Evolutionary conservation across 768 basidiomycete genomes (phyloP).

Genomic region (Baorangia bicolor): DNA sequence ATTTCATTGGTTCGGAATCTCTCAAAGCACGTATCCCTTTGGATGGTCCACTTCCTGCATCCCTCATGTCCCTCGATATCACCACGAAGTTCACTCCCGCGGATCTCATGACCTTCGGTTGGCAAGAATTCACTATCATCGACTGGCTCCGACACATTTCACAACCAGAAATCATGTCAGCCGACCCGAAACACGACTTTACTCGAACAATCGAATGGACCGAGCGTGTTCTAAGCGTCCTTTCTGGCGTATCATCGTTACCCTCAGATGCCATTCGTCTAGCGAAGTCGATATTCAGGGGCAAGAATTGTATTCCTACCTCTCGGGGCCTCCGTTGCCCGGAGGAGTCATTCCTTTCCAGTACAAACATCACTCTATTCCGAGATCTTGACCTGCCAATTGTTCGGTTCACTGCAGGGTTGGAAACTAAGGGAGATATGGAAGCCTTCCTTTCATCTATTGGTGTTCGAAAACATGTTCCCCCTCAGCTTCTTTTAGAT

Average conservation of each 20-base stretch:
- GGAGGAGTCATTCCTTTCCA: background rate
- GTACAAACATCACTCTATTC: background rate
- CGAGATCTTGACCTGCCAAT: background rate
- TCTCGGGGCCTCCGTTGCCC: background rate
- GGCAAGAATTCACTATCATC: conserved; percentile 69
- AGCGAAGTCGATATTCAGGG: background rate
- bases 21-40: conserved; percentile 54
- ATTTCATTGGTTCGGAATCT: conserved; percentile 53
- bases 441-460: background rate
- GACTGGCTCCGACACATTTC: conserved; percentile 73
- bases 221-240: conserved; percentile 64
- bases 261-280: conserved; percentile 34
- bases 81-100: conserved; percentile 55
- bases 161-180: conserved; percentile 39
- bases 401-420: background rate
- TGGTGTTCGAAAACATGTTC: background rate
- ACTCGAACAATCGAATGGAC: conserved; percentile 66
- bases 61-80: conserved; percentile 60
- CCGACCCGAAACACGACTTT: conserved; percentile 55
- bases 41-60: conserved; percentile 74
- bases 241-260: conserved; percentile 71
- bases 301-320: background rate
- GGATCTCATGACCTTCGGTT: conserved; percentile 61
- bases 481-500: background rate
- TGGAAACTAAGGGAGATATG: background rate